These are phyloP conservation scores for Lizonia empirigonia DNA, from an alignment of 2,329 filamentous ascomycete species.

Conservation along the genomic window DNA sequence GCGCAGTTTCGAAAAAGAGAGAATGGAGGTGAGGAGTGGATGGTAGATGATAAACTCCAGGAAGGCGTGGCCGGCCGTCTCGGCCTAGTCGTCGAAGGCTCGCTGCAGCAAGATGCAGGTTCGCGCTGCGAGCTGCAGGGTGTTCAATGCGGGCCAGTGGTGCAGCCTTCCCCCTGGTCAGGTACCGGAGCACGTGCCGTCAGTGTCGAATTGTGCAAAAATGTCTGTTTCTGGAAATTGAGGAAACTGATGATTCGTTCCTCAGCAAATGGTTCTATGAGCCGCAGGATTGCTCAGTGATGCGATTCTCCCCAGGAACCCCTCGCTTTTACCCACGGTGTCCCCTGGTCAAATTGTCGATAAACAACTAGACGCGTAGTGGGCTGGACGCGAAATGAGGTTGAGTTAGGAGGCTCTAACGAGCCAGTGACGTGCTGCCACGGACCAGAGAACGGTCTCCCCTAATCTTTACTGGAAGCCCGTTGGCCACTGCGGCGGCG, in stretches of 20 bases:
- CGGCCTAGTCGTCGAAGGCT: conserved; percentile 21
- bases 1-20: conserved; percentile 35
- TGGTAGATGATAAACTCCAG: conserved; percentile 36
- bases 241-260: conserved; percentile 22
- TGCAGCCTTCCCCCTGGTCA: conserved; percentile 26
- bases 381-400: conserved; percentile 35
- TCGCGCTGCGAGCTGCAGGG: conserved; percentile 35
- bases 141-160: conserved; percentile 33
- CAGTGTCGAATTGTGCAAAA: conserved; percentile 21
- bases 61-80: conserved; percentile 25
- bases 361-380: conserved; percentile 36
- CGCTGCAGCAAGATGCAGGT: conserved; percentile 43
- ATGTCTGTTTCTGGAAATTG: conserved; percentile 12
- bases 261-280: conserved; percentile 14
- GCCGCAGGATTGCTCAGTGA: conserved; percentile 21
- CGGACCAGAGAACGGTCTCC: conserved; percentile 27
- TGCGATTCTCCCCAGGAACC: conserved; percentile 30
- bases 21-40: conserved; percentile 40
- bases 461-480: conserved; percentile 24
- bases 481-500: conserved; percentile 18
- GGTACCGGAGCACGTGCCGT: conserved; percentile 34
- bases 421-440: conserved; percentile 41
- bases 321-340: conserved; percentile 22
- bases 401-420: conserved; percentile 29
- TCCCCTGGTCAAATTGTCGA: conserved; percentile 32